These are phyloP conservation scores for Trichophyton simii DNA, from an alignment of 2,329 filamentous ascomycete species.

Conservation along the genomic window DNA sequence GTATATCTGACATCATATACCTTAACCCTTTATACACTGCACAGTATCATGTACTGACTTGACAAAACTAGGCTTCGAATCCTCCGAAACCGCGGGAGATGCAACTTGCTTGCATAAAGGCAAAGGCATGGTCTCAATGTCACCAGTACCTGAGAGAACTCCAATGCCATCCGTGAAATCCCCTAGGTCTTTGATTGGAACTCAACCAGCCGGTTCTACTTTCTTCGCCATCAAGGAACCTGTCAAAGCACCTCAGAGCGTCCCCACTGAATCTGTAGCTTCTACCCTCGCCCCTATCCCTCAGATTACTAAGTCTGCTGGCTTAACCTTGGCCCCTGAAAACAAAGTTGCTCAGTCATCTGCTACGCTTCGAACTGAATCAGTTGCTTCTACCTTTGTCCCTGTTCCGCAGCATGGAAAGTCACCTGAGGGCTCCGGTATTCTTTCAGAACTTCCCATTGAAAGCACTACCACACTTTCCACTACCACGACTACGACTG, in stretches of 20 bases:
- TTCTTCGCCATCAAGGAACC: neutral
- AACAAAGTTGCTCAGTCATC: neutral
- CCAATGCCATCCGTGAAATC: neutral
- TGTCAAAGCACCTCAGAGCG: neutral
- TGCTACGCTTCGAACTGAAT: neutral
- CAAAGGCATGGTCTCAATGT: neutral
- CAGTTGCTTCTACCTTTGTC: neutral
- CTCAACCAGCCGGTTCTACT: neutral
- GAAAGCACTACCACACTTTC: slow-evolving; percentile 1
- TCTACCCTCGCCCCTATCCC: neutral
- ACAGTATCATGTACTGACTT: neutral
- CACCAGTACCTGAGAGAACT: neutral
- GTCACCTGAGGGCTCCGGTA: neutral
- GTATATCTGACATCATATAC: neutral
- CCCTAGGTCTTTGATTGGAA: neutral
- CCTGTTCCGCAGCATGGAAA: neutral
- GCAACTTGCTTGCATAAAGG: neutral
- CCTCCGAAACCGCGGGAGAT: neutral
- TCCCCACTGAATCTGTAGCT: neutral
- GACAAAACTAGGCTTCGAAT: neutral
- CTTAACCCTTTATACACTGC: neutral
- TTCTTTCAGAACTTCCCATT: neutral
- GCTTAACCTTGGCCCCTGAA: neutral
- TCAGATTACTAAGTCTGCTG: neutral
- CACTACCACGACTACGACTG: neutral